Percentiles rank a stretch among this genome's conserved stretches.
Evolutionary conservation across 2,329 filamentous ascomycete species (phyloP).

Genomic region (Penicillium sp.): DNA sequence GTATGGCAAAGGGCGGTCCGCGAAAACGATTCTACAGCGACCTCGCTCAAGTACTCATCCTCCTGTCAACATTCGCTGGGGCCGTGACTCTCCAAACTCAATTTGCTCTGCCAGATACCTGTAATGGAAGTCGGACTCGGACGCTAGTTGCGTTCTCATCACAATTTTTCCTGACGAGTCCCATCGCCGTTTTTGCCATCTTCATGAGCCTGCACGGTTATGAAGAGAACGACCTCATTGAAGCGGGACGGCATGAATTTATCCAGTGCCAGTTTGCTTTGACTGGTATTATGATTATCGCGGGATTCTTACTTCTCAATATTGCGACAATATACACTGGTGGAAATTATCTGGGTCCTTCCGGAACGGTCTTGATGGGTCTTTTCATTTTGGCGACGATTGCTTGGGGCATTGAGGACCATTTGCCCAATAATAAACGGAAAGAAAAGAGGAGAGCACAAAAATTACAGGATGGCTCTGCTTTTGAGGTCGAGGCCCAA

Average conservation of each 20-base stretch:
- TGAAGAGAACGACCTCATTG: not conserved
- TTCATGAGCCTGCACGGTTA: not conserved
- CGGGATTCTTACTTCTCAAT: not conserved
- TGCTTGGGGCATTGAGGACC: not conserved
- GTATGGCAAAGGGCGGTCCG: too few relatives aligned
- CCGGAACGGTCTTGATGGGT: not conserved
- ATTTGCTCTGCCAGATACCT: not conserved
- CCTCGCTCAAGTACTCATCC: not conserved
- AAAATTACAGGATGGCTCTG: too few relatives aligned
- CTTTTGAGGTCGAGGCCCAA: too few relatives aligned
- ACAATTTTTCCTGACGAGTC: not conserved
- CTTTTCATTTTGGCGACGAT: not conserved
- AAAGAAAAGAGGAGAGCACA: not conserved
- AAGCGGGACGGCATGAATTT: not conserved
- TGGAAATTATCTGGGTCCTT: not conserved
- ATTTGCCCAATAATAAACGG: not conserved
- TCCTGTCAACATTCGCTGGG: not conserved
- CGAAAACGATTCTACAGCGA: not conserved
- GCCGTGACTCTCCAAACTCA: not conserved
- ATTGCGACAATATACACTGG: not conserved
- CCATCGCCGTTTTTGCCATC: not conserved
- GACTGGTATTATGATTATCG: not conserved
- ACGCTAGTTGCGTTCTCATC: not conserved
- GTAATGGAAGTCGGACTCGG: not conserved
- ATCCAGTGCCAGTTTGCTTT: not conserved